Evolutionary conservation across 2,329 filamentous ascomycete species (phyloP).

Genomic region (Ramularia endophylla): DNA sequence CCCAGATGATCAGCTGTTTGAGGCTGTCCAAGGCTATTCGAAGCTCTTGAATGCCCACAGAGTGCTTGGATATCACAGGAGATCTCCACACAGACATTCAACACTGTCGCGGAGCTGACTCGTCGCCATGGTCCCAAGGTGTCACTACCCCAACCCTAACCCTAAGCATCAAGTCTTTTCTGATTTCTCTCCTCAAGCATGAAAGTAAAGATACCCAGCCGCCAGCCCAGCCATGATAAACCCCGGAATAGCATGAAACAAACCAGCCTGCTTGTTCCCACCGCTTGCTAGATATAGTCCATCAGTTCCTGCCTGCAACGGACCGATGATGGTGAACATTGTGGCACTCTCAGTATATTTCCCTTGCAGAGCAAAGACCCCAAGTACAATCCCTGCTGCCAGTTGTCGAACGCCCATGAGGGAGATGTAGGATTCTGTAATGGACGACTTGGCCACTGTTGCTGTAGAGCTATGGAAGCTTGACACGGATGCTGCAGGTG

Average conservation of each 20-base stretch:
- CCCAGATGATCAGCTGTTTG: too few relatives aligned
- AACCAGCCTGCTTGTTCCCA: not conserved
- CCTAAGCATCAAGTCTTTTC: too few relatives aligned
- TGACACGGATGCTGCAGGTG: too few relatives aligned
- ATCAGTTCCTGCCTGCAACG: constrained; percentile 2
- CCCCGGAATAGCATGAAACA: constrained; percentile 5
- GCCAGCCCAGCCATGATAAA: constrained; percentile 1
- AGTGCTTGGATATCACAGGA: too few relatives aligned
- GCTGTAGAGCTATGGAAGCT: not conserved
- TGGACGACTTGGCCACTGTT: not conserved
- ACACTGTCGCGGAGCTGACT: too few relatives aligned
- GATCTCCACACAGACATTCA: too few relatives aligned
- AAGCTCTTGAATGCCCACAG: too few relatives aligned
- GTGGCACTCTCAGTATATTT: constrained; percentile 3
- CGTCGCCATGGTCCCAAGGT: too few relatives aligned
- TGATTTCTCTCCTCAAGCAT: too few relatives aligned
- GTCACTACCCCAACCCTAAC: too few relatives aligned
- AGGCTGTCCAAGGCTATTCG: too few relatives aligned
- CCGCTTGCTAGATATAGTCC: not conserved
- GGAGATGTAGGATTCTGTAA: constrained; percentile 1
- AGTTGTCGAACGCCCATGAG: constrained; percentile 6
- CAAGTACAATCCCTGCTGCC: constrained; percentile 1
- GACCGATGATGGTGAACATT: constrained; percentile 2
- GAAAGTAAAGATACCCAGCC: not conserved
- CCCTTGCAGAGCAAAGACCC: constrained; percentile 1